These are phyloP conservation scores for Taphrina pruni DNA, from an alignment of 1,139 yeast species.

Conservation along the genomic window DNA sequence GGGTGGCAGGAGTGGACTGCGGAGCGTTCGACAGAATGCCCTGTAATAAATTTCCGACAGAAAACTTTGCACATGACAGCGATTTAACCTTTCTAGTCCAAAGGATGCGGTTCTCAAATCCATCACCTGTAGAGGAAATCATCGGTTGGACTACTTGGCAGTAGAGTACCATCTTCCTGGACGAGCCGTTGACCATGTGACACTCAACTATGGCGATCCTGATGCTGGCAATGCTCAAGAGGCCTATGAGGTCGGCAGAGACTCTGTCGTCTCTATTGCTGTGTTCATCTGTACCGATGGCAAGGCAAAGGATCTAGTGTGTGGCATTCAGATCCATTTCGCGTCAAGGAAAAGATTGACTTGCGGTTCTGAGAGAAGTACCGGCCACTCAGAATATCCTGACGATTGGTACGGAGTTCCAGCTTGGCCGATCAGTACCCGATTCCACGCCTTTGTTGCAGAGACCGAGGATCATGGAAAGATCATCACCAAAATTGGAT, in stretches of 20 bases:
- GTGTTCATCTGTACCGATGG: constrained; percentile 9
- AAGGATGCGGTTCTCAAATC: not conserved
- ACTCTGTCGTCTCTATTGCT: not conserved
- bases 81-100: not conserved
- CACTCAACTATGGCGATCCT: not conserved
- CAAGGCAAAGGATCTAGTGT: constrained; percentile 8
- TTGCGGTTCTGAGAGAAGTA: not conserved
- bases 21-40: not conserved
- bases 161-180: not conserved
- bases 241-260: no score
- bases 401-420: not conserved
- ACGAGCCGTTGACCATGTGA: not conserved
- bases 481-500: constrained; percentile 8
- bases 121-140: constrained; percentile 1
- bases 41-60: not conserved
- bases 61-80: not conserved
- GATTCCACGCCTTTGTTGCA: not conserved
- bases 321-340: not conserved
- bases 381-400: not conserved
- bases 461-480: not conserved
- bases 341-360: not conserved
- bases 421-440: not conserved
- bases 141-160: constrained; percentile 3
- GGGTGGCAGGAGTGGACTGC: not conserved
- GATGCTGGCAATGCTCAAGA: not conserved